Evolutionary conservation across 495 filamentous ascomycete genomes (phyloP).

Genomic region (Diplogelasinospora grovesii): DNA sequence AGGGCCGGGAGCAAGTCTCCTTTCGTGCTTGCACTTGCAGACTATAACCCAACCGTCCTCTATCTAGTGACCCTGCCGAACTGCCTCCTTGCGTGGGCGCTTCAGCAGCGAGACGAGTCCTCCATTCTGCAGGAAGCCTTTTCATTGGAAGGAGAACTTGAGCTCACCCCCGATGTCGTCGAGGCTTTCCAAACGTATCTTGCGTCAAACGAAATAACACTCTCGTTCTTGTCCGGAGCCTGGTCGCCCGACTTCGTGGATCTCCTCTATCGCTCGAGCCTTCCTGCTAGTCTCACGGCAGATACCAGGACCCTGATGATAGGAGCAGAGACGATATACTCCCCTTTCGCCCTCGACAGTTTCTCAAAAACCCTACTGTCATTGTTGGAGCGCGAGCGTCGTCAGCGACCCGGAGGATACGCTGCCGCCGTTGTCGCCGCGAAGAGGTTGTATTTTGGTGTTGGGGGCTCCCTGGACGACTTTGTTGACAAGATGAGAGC

Average conservation of each 20-base stretch:
- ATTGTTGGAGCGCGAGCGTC: constrained; percentile 51
- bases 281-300: constrained; percentile 14
- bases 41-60: constrained; percentile 85
- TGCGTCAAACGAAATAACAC: constrained; percentile 43
- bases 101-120: constrained; percentile 26
- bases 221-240: constrained; percentile 75
- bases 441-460: constrained; percentile 93
- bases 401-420: constrained; percentile 24
- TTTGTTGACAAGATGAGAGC: constrained; percentile 60
- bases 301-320: constrained; percentile 50
- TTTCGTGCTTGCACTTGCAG: constrained; percentile 66
- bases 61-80: constrained; percentile 86
- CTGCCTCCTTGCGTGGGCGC: constrained; percentile 74
- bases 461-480: constrained; percentile 87
- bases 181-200: constrained; percentile 56
- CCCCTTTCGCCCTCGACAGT: constrained; percentile 59
- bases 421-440: constrained; percentile 75
- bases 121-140: constrained; percentile 32
- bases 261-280: constrained; percentile 36
- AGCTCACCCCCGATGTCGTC: constrained; percentile 60
- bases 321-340: constrained; percentile 95
- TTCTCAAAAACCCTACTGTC: constrained; percentile 70
- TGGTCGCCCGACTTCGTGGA: constrained; percentile 69
- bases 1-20: constrained; percentile 8
- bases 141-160: constrained; percentile 59